Conservation (phyloP, 202 grass and related monocot genomes). For the Brachypodium distachyon region DNA sequence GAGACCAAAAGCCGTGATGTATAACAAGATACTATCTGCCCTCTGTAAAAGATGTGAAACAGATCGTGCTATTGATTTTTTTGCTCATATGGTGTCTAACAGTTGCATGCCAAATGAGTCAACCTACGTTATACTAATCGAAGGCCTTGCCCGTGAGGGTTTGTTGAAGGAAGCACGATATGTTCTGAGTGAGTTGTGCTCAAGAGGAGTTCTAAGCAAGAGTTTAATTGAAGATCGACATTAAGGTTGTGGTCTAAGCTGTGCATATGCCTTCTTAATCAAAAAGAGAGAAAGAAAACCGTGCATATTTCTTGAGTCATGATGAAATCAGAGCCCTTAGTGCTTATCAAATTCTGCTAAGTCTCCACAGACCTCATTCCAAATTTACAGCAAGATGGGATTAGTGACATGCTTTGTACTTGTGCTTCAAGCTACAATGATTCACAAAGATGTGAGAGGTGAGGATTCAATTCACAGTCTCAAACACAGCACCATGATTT, state of each 20-base stretch:
- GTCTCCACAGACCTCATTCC: not conserved
- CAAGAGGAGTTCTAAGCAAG: conserved; percentile 47
- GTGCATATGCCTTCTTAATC: not conserved
- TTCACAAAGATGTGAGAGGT: conserved; percentile 6
- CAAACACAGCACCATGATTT: not conserved
- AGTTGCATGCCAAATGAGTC: conserved; percentile 55
- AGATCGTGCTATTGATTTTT: conserved; percentile 53
- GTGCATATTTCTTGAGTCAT: conserved; percentile 8
- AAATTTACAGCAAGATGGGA: not conserved
- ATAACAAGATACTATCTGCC: conserved; percentile 51
- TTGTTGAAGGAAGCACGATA: conserved; percentile 34
- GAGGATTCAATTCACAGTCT: not conserved
- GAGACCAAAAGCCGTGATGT: conserved; percentile 51
- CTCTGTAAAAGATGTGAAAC: conserved; percentile 53
- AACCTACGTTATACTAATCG: conserved; percentile 59
- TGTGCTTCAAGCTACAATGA: conserved; percentile 6
- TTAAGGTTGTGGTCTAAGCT: not conserved
- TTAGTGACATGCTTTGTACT: not conserved
- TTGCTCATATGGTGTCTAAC: conserved; percentile 56
- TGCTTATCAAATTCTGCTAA: not conserved
- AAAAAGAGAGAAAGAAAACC: not conserved
- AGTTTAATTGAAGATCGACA: conserved; percentile 12
- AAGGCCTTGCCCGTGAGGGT: conserved; percentile 52
- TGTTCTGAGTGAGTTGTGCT: conserved; percentile 40
- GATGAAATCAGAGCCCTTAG: not conserved